Percentiles rank a stretch among this genome's conserved stretches.
These are phyloP conservation scores for Tylopilus sp. DNA, from an alignment of 768 basidiomycete species.

Conservation along the genomic window DNA sequence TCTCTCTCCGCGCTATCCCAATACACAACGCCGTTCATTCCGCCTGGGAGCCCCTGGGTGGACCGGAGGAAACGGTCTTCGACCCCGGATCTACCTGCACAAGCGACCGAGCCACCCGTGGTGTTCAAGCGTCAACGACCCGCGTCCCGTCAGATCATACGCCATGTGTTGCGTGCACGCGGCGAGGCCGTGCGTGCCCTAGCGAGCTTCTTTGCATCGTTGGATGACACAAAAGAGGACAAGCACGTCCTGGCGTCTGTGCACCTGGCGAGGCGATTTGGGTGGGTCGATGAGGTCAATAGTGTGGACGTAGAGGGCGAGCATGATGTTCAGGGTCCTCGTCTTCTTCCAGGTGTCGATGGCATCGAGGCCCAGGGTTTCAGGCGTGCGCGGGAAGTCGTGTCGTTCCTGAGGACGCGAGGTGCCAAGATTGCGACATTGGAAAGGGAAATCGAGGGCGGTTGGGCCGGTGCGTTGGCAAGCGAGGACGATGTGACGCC, in stretches of 20 bases:
- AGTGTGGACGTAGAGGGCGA: constrained; percentile 14
- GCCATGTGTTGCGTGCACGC: constrained; percentile 86
- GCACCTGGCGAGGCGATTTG: constrained; percentile 46
- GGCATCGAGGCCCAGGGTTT: constrained; percentile 42
- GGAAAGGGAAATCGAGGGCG: constrained; percentile 45
- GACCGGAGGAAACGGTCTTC: constrained; percentile 43
- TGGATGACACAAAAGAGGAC: constrained; percentile 48
- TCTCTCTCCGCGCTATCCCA: constrained; percentile 67
- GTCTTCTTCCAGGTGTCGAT: not conserved
- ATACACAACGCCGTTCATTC: constrained; percentile 64
- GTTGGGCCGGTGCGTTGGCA: constrained; percentile 63
- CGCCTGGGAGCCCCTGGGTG: constrained; percentile 72
- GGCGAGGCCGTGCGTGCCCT: constrained; percentile 77
- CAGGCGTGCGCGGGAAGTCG: constrained; percentile 68
- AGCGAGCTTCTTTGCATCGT: constrained; percentile 64
- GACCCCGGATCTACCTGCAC: constrained; percentile 19
- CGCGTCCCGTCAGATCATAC: constrained; percentile 79
- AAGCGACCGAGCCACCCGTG: constrained; percentile 38
- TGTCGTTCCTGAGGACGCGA: constrained; percentile 60
- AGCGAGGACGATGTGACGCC: constrained; percentile 45
- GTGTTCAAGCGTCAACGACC: constrained; percentile 41
- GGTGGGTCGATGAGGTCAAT: constrained; percentile 36
- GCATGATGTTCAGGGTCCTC: constrained; percentile 25
- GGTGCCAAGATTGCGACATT: constrained; percentile 69
- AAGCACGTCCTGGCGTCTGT: constrained; percentile 44